A percentile compares a stretch with the other conserved stretches of the same genome.
phyloP scores from a whole-genome alignment of 2,329 filamentous ascomycete species.

The Fusarium miscanthi region DNA sequence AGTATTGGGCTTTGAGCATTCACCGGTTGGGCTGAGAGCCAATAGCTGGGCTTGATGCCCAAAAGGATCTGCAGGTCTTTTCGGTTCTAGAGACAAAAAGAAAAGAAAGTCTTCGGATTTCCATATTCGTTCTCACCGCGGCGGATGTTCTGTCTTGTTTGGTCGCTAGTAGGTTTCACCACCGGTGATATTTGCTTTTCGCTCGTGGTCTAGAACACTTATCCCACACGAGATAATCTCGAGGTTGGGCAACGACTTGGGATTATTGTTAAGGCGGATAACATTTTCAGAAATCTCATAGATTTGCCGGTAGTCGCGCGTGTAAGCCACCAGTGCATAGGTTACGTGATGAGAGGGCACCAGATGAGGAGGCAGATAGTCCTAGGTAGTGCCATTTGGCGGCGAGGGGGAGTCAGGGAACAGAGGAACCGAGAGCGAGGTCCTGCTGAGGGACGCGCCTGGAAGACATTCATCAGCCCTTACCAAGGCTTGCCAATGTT shows the following conservation, averaged over 20 bases:
- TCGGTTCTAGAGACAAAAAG: conserved; percentile 10
- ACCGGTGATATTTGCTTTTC: conserved; percentile 19
- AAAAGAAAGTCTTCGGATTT: conserved; percentile 8
- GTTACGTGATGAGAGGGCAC: neutral
- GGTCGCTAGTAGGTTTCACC: conserved; percentile 30
- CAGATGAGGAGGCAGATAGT: neutral
- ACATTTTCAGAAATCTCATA: conserved; percentile 7
- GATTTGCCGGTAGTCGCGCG: conserved; percentile 31
- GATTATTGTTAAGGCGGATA: conserved; percentile 32
- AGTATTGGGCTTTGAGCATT: conserved; percentile 22
- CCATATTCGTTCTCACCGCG: conserved; percentile 7
- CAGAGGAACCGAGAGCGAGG: neutral
- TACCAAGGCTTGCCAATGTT: neutral
- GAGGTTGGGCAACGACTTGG: conserved; percentile 8
- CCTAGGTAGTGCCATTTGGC: neutral
- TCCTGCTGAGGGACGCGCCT: neutral
- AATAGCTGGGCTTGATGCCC: conserved; percentile 14
- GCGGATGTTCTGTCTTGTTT: neutral
- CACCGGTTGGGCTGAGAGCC: conserved; percentile 2
- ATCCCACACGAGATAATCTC: conserved; percentile 1
- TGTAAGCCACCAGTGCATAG: conserved; percentile 12
- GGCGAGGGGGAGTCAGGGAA: neutral
- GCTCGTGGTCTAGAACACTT: conserved; percentile 15
- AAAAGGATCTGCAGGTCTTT: conserved; percentile 26
- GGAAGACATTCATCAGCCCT: neutral